Conservation (phyloP, 768 basidiomycete species). For the Leucocoprinus leucothites region DNA sequence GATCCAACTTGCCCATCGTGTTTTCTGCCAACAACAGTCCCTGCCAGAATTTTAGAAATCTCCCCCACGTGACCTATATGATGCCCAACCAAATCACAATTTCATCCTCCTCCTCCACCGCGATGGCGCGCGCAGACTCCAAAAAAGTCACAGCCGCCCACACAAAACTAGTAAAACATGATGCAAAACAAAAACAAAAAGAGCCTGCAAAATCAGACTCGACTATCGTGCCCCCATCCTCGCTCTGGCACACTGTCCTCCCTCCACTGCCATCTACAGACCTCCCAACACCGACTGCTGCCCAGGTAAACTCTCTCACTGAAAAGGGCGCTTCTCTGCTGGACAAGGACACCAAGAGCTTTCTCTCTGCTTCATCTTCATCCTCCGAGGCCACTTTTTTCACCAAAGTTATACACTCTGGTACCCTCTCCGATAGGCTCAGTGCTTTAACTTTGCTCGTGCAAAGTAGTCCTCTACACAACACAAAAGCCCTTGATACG, state of each 20-base stretch:
- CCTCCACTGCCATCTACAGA: slow-evolving; percentile 34
- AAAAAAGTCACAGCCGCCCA: neutral
- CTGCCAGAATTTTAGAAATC: neutral
- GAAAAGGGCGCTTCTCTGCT: slow-evolving; percentile 49
- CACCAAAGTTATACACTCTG: slow-evolving; percentile 78
- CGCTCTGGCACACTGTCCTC: slow-evolving; percentile 56
- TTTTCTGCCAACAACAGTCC: neutral
- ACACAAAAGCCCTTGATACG: slow-evolving; percentile 73
- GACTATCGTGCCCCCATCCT: slow-evolving; percentile 33
- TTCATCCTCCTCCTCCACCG: neutral
- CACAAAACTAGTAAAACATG: neutral
- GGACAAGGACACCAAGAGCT: slow-evolving; percentile 36
- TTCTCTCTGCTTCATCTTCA: slow-evolving; percentile 45
- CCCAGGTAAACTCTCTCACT: slow-evolving; percentile 43
- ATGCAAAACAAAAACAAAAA: neutral
- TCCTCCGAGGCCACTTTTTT: slow-evolving; percentile 83
- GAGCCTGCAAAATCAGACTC: neutral
- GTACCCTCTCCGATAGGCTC: slow-evolving; percentile 89
- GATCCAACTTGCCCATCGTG: neutral
- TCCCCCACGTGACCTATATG: neutral
- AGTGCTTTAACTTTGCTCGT: slow-evolving; percentile 89
- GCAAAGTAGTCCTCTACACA: slow-evolving; percentile 85
- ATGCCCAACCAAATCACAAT: neutral
- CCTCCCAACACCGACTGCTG: slow-evolving; percentile 32
- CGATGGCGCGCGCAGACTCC: slow-evolving; percentile 6